These are phyloP conservation scores for Acanthamoeba lenticulata DNA, from an alignment of 208 protist genomes.

Conservation along the genomic window DNA sequence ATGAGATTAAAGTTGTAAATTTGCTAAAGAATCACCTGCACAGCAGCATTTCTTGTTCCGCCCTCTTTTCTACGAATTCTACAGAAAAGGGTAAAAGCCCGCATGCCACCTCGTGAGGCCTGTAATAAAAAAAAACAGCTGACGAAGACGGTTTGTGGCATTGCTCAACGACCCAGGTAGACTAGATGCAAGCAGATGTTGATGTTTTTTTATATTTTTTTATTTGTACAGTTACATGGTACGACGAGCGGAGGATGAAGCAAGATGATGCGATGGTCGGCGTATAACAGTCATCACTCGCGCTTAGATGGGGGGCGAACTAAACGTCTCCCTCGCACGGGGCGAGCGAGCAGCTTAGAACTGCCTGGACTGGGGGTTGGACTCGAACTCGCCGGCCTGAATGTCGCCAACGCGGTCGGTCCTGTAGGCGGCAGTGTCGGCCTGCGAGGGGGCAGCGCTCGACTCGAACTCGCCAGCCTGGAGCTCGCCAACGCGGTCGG, in stretches of 20 bases:
- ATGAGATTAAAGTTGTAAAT: too few species aligned
- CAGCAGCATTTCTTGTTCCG: background rate
- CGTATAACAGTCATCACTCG: background rate
- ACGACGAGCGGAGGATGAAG: background rate
- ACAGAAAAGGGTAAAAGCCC: too few species aligned
- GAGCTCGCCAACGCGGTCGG: slow-evolving; percentile 25
- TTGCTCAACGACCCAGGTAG: too few species aligned
- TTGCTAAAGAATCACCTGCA: background rate
- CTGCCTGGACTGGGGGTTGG: slow-evolving; percentile 6
- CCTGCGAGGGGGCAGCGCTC: background rate
- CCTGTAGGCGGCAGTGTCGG: slow-evolving; percentile 60
- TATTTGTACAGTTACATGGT: background rate
- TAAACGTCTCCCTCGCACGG: background rate
- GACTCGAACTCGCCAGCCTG: slow-evolving; percentile 67
- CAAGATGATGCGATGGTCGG: background rate
- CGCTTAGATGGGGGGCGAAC: background rate
- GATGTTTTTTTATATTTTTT: background rate
- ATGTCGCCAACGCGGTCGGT: slow-evolving; percentile 61
- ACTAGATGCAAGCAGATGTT: too few species aligned
- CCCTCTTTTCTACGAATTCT: background rate
- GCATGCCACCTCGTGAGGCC: too few species aligned
- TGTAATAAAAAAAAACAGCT: too few species aligned
- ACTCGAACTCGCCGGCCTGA: slow-evolving; percentile 62
- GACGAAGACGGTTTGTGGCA: too few species aligned
- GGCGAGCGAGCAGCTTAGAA: background rate